phyloP scores from a whole-genome alignment of 2,329 filamentous ascomycete species.

The Apiospora saccharicola region DNA sequence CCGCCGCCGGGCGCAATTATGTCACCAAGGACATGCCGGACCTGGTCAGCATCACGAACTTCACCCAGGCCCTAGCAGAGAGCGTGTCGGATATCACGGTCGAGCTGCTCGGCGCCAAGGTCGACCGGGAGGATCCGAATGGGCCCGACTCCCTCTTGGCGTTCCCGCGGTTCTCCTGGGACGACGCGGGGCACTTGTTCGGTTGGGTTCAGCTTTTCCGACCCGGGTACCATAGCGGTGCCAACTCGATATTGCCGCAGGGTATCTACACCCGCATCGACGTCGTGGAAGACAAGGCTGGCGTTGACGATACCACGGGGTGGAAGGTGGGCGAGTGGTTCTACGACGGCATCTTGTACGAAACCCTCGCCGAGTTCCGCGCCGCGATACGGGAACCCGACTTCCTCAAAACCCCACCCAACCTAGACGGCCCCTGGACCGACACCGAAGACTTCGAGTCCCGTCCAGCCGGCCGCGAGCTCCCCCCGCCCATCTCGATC shows the following conservation, averaged over 20 bases:
- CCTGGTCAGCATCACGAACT: constrained; percentile 47
- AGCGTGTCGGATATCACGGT: constrained; percentile 50
- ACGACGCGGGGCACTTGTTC: constrained; percentile 49
- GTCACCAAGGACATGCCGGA: constrained; percentile 47
- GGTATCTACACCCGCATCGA: constrained; percentile 54
- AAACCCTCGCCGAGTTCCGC: constrained; percentile 47
- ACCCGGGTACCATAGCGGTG: constrained; percentile 49
- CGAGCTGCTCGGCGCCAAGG: constrained; percentile 51
- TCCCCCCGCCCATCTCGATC: constrained; percentile 60
- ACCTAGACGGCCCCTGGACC: constrained; percentile 50
- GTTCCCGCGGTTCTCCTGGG: constrained; percentile 50
- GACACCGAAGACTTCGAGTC: constrained; percentile 43
- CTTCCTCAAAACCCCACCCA: constrained; percentile 51
- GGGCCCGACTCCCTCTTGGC: constrained; percentile 43
- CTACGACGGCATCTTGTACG: constrained; percentile 50
- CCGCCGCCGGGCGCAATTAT: constrained; percentile 51
- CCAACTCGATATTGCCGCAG: constrained; percentile 52
- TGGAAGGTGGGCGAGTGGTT: constrained; percentile 51
- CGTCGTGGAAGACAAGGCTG: constrained; percentile 47
- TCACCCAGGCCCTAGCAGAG: constrained; percentile 45
- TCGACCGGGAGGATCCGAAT: constrained; percentile 48
- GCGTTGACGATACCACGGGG: constrained; percentile 49
- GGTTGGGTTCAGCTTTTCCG: constrained; percentile 56
- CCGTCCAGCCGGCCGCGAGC: constrained; percentile 53
- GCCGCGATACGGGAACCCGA: constrained; percentile 43